Base-by-base conservation (phyloP, 1,139 yeast genomes). In the Candida gigantensis region DNA sequence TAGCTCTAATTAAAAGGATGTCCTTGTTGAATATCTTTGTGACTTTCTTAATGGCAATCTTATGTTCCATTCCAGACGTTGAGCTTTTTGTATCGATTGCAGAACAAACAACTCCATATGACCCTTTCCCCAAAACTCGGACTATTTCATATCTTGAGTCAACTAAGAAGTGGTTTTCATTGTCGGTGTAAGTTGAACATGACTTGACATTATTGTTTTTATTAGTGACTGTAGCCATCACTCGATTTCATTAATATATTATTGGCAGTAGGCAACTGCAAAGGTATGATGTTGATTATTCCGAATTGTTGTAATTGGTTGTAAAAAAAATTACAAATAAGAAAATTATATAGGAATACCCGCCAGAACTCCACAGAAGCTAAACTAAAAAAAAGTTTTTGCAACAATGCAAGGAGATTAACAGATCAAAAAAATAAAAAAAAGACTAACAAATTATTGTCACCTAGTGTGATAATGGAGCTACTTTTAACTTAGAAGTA, bases 21-120 rank as follows among this genome's bases (percentile, higher is more conserved):
- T 80, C 86, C 43, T 74, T 77, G 29, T 68, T 66, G 52, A 84
- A 84, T 19, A 86, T 84, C 47, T 76, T 74, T 29, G 80, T 73
- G 11, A 88, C 84, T 53, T 84, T 85, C 56, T 90, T 90, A 36
- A 89, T 83, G 6, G 97, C 97, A 8, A 53, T 79, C 52, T 34
- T 39, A 36, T 40, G 43, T 25, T 41, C 40, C 23, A 33, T 33
- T 11, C 43, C 43, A 5, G 68, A 17, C 49, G 40, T 30, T 7
- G 35, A 27, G 25, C 44, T 43, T 21, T 55, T 52, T 12, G 73
- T 62, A 56, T 90, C 96, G 9, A 81, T 55, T 0, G 95, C 97
- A 5, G 88, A 76, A 50, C 92, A 84, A 3, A 92, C 97, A 0
- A 83, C 78, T 1, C 97, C 97, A 57, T 87, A 90, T 0, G 96